Evolutionary conservation across 176 grass and related monocot species (phyloP), one percentile per base, ranked within the genome.

Genomic region (Paspalum vaginatum): DNA sequence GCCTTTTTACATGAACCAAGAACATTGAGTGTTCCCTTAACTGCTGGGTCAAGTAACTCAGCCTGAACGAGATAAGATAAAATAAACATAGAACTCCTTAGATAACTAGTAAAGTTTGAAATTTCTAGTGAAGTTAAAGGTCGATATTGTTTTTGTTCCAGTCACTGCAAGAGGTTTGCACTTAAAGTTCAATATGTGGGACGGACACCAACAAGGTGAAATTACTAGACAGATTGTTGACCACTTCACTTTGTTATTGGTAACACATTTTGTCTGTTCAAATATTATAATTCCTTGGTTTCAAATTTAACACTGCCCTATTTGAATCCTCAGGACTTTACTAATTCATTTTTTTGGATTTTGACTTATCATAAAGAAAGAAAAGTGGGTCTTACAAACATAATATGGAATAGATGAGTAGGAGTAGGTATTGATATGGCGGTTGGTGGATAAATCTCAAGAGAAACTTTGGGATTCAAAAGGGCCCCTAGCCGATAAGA

Each of bases 1-100:
- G 77, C 55, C 46, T 87, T 91, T 75, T 83, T 87, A 76, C 89
- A 91, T 15, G 89, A 91, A 53, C 12, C 56, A 53, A 91, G 50
- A 44, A 91, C 85, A 77, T 91, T 87, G 22, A 91, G 85, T 40
- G 89, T 91, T 40, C 89, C 89, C 44, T 87, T 87, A 18, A 91
- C 55, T 61, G 89, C 85, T 9, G 86, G 72, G 4, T 91, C 85
- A 82, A 91, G 64, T 85, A 91, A 74, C 71, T 91, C 82, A 32
- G 67, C 82, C 78, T 91, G 74, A 39, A 80, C 14, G 14, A 24
- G 8, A 53, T 6, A 79, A 66, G 15, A 86, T 26, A 47, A 54
- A 57, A 80, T 0, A 66, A 79, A 57, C n/a, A 67, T 40, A 73
- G 2, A 24, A 79, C 6, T 79, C 75, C 13, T 53, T 54, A 61